Evolutionary conservation across 192 early-diverging fungal genomes (phyloP), one percentile per base, ranked within the genome.

Genomic region (Coemansia guatemalensis): DNA sequence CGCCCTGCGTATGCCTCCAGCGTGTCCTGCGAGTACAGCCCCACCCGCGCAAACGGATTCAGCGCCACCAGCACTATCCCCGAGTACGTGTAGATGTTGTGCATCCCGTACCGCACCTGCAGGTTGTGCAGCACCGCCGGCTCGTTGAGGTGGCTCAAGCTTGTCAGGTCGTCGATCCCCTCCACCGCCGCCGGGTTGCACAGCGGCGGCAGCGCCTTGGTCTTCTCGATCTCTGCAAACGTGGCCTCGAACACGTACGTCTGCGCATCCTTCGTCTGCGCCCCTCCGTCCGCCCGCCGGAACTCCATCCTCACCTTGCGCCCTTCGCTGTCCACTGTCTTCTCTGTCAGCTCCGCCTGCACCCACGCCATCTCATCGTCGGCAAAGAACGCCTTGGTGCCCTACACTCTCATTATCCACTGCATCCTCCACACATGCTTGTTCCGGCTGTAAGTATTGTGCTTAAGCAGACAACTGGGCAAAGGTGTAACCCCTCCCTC

Each of bases 41-140:
- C 67, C 62, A 99, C 87, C 24, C 88, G 80, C 50, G 85, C 86
- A 78, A 98, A 99, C 3, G 97, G 97, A 66, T 99, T 99, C 70
- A 94, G 90, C 48, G 97, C 97, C 66, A 99, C 95, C 65, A 99
- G 78, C 26, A 99, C 97, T 53, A 99, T 97, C 51, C 97, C 97
- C 25, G 95, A 98, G 71, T 99, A 99, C 18, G 97, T 99, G 81
- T 99, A 99, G 73, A 99, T 99, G 71, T 91, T 91, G 71, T 95
- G 86, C 73, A 95, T 92, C 6, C 82, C 76, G 70, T 98, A 99
- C 48, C 97, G 88, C 22, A 93, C 86, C 39, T 83, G 84, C 75
- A 99, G 89, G 66, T 93, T 96, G 80, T 97, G 90, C 32, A 99
- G 86, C 3, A 99, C 97, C 27, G 88, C 89, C 26, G 91, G 93